Conservation (phyloP, 805 yeast species). For the Kodamaea hsintzibuensis region DNA sequence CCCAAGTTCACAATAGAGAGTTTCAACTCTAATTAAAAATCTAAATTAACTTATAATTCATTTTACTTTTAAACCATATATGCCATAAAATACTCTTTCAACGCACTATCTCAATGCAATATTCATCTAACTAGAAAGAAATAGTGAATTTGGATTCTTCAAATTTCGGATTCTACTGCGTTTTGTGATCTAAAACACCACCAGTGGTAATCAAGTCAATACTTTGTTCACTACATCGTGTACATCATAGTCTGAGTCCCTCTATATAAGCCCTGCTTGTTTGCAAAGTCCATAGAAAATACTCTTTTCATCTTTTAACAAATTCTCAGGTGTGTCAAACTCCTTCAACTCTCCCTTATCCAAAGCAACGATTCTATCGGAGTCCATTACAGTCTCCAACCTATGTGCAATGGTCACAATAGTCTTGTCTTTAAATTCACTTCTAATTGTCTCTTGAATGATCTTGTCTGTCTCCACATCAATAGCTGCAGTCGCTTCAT, state of each 20-base stretch:
- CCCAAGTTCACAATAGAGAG: background rate
- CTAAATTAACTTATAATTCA: no score
- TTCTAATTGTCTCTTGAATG: constrained; percentile 78
- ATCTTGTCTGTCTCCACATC: constrained; percentile 84
- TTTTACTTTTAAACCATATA: no score
- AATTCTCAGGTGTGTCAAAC: constrained; percentile 65
- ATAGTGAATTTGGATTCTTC: no score
- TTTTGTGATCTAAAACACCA: no score
- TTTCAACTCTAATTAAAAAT: no score
- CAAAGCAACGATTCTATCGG: constrained; percentile 74
- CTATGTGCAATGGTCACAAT: constrained; percentile 90
- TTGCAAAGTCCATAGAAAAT: constrained; percentile 55
- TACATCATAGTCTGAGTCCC: no score
- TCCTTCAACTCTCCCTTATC: constrained; percentile 75
- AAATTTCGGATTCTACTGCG: background rate
- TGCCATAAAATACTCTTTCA: no score
- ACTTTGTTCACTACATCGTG: background rate
- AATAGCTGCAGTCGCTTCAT: constrained; percentile 63
- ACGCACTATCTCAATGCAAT: no score
- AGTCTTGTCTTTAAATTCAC: constrained; percentile 71
- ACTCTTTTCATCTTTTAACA: constrained; percentile 45
- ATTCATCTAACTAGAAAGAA: no score
- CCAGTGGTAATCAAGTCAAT: no score
- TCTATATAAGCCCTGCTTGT: constrained; percentile 33
- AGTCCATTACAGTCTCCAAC: constrained; percentile 82